These are phyloP conservation scores for Lumnitzera racemosa DNA, from an alignment of 345 rosid species.

Conservation along the genomic window DNA sequence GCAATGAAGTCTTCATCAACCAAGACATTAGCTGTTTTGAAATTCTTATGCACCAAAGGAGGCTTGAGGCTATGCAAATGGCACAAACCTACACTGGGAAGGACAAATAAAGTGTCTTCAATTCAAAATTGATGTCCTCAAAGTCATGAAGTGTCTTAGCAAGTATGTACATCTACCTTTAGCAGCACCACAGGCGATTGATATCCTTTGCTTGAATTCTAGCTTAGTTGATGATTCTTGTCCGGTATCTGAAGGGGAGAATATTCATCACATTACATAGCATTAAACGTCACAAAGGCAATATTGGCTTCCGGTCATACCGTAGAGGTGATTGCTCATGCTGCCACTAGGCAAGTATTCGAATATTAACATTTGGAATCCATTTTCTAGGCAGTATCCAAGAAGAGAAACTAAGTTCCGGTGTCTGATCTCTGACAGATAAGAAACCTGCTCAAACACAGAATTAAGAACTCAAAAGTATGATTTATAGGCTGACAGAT, in stretches of 20 bases:
- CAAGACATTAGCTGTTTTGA: conserved; percentile 60
- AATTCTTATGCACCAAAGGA: conserved; percentile 57
- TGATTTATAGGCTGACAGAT: too few relatives aligned
- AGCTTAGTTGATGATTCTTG: conserved; percentile 33
- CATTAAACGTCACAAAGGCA: too few relatives aligned
- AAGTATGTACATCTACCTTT: conserved; percentile 37
- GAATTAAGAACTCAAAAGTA: too few relatives aligned
- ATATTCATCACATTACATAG: not conserved
- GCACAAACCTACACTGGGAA: conserved; percentile 42
- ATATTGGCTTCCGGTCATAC: conserved; percentile 18
- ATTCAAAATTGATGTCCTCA: not conserved
- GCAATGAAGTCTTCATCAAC: conserved; percentile 61
- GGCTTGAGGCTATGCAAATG: conserved; percentile 52
- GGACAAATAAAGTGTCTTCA: not conserved
- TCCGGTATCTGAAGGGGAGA: conserved; percentile 20
- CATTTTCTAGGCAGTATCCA: conserved; percentile 52
- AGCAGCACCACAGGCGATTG: conserved; percentile 60
- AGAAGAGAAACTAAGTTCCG: conserved; percentile 50
- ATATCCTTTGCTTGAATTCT: conserved; percentile 58
- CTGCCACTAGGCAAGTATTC: conserved; percentile 64
- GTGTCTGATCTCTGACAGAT: conserved; percentile 50
- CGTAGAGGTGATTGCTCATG: conserved; percentile 44
- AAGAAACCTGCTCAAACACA: conserved; percentile 27
- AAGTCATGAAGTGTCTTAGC: not conserved
- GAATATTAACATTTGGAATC: conserved; percentile 42